Percentiles rank a stretch among this genome's conserved stretches.
Conservation (phyloP, 2,329 filamentous ascomycete species). For the Emergomyces orientalis region DNA sequence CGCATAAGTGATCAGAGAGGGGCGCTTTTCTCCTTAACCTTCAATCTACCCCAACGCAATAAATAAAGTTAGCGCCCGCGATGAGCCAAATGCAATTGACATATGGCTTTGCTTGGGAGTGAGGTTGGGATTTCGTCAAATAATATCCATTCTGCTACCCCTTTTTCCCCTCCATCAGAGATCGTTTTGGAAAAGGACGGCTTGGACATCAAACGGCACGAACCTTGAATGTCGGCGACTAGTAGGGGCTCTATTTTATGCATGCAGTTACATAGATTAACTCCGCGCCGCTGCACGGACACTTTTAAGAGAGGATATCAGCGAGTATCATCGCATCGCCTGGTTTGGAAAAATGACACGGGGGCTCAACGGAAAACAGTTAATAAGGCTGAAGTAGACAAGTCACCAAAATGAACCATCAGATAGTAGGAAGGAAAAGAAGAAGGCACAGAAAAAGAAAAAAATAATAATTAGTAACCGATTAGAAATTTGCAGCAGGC, state of each 20-base stretch:
- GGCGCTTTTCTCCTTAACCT: no score
- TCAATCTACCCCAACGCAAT: background rate
- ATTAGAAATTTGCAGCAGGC: background rate
- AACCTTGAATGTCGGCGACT: background rate
- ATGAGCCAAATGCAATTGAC: background rate
- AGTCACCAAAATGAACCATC: background rate
- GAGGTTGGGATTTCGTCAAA: background rate
- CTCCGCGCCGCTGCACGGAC: background rate
- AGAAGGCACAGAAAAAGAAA: background rate
- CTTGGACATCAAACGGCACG: background rate
- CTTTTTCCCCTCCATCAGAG: background rate
- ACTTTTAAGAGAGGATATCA: background rate
- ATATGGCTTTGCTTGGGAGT: background rate
- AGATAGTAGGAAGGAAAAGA: background rate
- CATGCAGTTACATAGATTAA: background rate
- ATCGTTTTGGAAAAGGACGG: no score
- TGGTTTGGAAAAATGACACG: background rate
- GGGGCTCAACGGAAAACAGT: background rate
- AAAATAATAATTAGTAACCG: background rate
- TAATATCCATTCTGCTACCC: background rate
- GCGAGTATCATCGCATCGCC: background rate
- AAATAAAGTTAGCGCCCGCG: background rate
- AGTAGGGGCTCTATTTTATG: background rate
- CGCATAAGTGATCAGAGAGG: background rate
- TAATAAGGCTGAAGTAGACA: background rate